Base-by-base conservation (phyloP, 768 basidiomycete genomes). In the Candolleomyces aberdarensis region DNA sequence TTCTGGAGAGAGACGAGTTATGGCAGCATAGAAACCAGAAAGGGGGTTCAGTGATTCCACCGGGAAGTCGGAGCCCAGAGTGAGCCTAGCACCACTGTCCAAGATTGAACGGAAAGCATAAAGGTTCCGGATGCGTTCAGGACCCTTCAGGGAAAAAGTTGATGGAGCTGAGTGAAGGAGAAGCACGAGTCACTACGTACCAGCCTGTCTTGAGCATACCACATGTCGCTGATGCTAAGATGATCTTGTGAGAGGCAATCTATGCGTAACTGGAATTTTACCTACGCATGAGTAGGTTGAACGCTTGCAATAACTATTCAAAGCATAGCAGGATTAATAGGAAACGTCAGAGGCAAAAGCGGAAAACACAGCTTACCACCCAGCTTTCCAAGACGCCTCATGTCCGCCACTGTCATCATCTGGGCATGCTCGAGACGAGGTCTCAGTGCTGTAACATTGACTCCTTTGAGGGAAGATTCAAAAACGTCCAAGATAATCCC, bases 381-480 rank as follows among this genome's bases (percentile, higher is more conserved):
- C 8, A 96, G 83, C 63, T 78, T 83, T 19, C 89, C 93, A 15
- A 95, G 79, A 15, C 93, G 83, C 29, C 74, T 74, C 78, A 96
- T 86, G 70, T 96, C 95, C 2, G 75, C 77, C n/a, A 80, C 76
- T 2, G 83, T 86, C 72, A 96, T 80, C 67, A 97, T 87, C 72
- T 97, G 94, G 8, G 92, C 93, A 73, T 98, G 95, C 71, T 98
- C 95, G 13, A 96, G 80, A 26, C 95, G 84, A 51, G 92, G 88
- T 46, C 94, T 79, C 50, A 86, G 74, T 26, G 86, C 84, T 29
- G 83, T 80, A 9, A 89, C 84, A 64, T 89, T 83, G 47, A 77
- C 78, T 26, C 82, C 81, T 59, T 82, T 72, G 56, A 93, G 71
- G 5, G 87, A 83, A 19, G 78, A 76, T 71, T 94, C 91, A 65